Percentiles rank a stretch among this genome's conserved stretches.
Evolutionary conservation across 2,329 filamentous ascomycete species (phyloP).

Genomic region (Exophiala xenobiotica): DNA sequence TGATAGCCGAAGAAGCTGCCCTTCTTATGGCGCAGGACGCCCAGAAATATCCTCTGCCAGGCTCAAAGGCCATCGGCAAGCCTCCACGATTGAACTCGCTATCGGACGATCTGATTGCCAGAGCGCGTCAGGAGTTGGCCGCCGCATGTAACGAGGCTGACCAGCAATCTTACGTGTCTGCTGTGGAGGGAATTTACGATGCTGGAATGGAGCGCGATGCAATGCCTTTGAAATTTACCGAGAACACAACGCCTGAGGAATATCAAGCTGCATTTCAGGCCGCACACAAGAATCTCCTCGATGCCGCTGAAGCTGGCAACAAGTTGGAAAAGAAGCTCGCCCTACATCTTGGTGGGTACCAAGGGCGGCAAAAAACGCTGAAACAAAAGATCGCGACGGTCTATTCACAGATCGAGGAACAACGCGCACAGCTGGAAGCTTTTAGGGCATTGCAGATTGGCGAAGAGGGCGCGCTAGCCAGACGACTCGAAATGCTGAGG

Average conservation of each 20-base stretch:
- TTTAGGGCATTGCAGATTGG: slow-evolving; percentile 74
- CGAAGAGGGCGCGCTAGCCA: slow-evolving; percentile 73
- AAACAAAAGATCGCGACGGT: slow-evolving; percentile 76
- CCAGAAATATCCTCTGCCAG: slow-evolving; percentile 68
- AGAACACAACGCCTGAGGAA: slow-evolving; percentile 71
- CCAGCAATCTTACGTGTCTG: slow-evolving; percentile 50
- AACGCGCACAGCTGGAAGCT: slow-evolving; percentile 67
- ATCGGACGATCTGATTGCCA: slow-evolving; percentile 68
- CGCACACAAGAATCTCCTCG: slow-evolving; percentile 70
- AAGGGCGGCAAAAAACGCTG: slow-evolving; percentile 77
- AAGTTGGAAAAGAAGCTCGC: slow-evolving; percentile 93
- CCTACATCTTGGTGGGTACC: slow-evolving; percentile 84
- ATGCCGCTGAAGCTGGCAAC: slow-evolving; percentile 74
- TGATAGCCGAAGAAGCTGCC: slow-evolving; percentile 76
- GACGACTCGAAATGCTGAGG: slow-evolving; percentile 70
- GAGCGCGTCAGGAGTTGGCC: slow-evolving; percentile 74
- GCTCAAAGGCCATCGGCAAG: slow-evolving; percentile 63
- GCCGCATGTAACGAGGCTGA: slow-evolving; percentile 60
- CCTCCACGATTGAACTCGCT: slow-evolving; percentile 62
- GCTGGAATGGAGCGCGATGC: slow-evolving; percentile 49
- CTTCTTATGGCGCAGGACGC: slow-evolving; percentile 81
- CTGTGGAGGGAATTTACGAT: slow-evolving; percentile 45
- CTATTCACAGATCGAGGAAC: slow-evolving; percentile 70
- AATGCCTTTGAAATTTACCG: slow-evolving; percentile 76
- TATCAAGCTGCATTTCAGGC: slow-evolving; percentile 68